phyloP scores from a whole-genome alignment of 768 basidiomycete species.

The Phlebiopsis gigantea region DNA sequence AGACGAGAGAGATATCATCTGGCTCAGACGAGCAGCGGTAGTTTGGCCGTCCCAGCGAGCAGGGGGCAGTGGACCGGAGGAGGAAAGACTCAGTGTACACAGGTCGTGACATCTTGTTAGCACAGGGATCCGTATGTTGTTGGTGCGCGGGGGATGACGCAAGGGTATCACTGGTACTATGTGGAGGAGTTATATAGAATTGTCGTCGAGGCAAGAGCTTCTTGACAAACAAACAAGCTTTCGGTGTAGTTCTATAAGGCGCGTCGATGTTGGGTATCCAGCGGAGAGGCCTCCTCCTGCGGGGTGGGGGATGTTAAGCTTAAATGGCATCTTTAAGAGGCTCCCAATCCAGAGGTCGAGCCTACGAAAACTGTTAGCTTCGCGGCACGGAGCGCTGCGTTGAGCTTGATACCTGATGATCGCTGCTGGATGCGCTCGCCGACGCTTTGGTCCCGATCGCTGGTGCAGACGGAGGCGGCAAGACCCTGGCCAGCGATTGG shows the following conservation, averaged over 20 bases:
- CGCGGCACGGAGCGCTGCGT: constrained; percentile 7
- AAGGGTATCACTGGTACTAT: too few relatives aligned
- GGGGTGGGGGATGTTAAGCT: constrained; percentile 5
- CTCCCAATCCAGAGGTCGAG: not conserved
- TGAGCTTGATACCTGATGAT: not conserved
- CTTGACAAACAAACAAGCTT: constrained; percentile 15
- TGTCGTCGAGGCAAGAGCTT: not conserved
- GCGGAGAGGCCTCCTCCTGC: not conserved
- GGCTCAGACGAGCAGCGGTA: not conserved
- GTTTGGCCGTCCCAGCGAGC: not conserved
- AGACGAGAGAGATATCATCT: constrained; percentile 20
- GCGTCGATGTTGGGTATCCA: not conserved
- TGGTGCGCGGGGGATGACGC: not conserved
- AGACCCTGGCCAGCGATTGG: not conserved
- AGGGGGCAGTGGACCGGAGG: not conserved
- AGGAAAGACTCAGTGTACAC: not conserved
- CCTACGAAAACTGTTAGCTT: constrained; percentile 1
- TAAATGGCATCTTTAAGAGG: constrained; percentile 7
- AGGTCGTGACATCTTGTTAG: constrained; percentile 2
- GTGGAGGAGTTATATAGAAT: not conserved
- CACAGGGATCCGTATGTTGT: not conserved
- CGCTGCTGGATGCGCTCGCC: not conserved
- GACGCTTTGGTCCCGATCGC: not conserved
- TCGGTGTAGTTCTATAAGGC: not conserved
- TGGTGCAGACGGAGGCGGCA: not conserved